phyloP scores from a whole-genome alignment of 805 yeast genomes.

The Scheffersomyces amazonensis region DNA sequence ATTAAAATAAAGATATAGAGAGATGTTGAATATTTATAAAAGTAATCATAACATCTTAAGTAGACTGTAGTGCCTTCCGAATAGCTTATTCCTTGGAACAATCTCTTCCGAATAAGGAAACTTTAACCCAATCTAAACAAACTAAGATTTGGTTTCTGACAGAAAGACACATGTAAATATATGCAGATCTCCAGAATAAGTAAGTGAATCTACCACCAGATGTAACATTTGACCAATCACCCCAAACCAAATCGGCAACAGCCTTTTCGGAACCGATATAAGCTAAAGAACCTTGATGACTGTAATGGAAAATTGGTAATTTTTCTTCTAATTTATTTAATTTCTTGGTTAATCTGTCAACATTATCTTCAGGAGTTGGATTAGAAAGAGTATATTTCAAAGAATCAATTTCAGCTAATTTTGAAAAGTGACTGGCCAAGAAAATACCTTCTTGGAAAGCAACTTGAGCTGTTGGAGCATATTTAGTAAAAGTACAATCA shows the following conservation, averaged over 20 bases:
- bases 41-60: no score
- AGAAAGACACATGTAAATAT: constrained; percentile 87
- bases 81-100: constrained; percentile 67
- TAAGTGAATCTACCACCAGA: constrained; percentile 85
- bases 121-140: constrained; percentile 85
- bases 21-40: no score
- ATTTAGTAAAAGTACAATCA: constrained; percentile 89
- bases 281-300: constrained; percentile 91
- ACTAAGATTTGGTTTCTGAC: constrained; percentile 86
- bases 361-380: constrained; percentile 38
- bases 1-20: no score
- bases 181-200: constrained; percentile 93
- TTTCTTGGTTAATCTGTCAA: constrained; percentile 46
- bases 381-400: constrained; percentile 43
- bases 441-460: constrained; percentile 92
- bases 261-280: constrained; percentile 93
- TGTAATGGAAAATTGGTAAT: constrained; percentile 67
- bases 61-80: no score
- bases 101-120: constrained; percentile 88
- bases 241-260: constrained; percentile 84
- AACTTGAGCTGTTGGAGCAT: constrained; percentile 96
- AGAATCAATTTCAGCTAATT: constrained; percentile 59
- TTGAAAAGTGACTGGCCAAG: constrained; percentile 70
- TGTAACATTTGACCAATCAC: constrained; percentile 74
- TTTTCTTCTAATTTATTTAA: constrained; percentile 40